Evolutionary conservation across 192 early-diverging fungal genomes (phyloP).

Genomic region (Thamnidium elegans): DNA sequence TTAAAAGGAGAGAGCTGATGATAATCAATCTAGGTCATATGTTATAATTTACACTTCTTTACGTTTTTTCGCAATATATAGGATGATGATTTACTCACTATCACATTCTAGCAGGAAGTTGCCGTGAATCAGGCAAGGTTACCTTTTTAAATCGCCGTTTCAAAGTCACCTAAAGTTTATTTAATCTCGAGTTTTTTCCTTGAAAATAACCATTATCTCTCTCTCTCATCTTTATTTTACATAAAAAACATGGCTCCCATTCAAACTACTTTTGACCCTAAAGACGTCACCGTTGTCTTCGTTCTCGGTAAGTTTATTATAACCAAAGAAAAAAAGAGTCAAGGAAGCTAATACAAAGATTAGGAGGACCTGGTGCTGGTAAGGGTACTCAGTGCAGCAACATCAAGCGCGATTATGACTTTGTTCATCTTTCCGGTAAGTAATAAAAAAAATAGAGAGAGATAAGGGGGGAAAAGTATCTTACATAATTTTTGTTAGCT

Average conservation of each 20-base stretch:
- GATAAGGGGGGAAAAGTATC: neutral
- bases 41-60: too few relatives aligned
- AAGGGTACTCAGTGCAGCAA: slow-evolving; percentile 95
- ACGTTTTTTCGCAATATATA: too few relatives aligned
- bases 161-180: neutral
- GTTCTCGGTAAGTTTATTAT: slow-evolving; percentile 27
- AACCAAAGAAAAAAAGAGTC: neutral
- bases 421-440: slow-evolving; percentile 88
- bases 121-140: too few relatives aligned
- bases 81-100: too few relatives aligned
- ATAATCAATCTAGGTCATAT: too few relatives aligned
- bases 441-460: neutral
- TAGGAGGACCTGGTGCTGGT: slow-evolving; percentile 78
- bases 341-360: neutral
- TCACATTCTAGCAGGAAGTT: too few relatives aligned
- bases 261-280: slow-evolving; percentile 18
- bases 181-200: neutral
- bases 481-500: slow-evolving; percentile 42
- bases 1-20: too few relatives aligned
- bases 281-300: slow-evolving; percentile 29
- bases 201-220: neutral
- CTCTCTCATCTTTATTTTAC: neutral
- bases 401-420: slow-evolving; percentile 83
- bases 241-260: neutral
- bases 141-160: too few relatives aligned